These are phyloP conservation scores for Leccinum barrowsii DNA, from an alignment of 768 basidiomycete species.

Conservation along the genomic window DNA sequence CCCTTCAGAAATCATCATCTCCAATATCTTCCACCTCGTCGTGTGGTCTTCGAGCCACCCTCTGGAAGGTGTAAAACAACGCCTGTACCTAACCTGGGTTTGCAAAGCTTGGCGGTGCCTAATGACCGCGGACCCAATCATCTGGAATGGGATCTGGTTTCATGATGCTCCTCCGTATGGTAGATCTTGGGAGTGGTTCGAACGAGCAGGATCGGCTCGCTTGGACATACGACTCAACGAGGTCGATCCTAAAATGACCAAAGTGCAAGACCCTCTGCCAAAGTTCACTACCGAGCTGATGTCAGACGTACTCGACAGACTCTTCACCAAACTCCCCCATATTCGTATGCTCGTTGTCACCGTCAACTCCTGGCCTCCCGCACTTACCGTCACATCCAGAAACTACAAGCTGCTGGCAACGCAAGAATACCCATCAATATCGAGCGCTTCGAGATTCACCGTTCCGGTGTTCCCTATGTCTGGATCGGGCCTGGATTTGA, in stretches of 20 bases:
- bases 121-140: constrained; percentile 44
- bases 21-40: constrained; percentile 58
- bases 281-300: constrained; percentile 43
- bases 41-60: constrained; percentile 48
- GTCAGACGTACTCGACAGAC: constrained; percentile 43
- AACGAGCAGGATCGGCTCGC: constrained; percentile 51
- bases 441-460: constrained; percentile 66
- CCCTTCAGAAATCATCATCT: constrained; percentile 57
- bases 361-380: constrained; percentile 53
- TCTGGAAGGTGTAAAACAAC: constrained; percentile 33
- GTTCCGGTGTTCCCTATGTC: constrained; percentile 44
- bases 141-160: constrained; percentile 70
- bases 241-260: constrained; percentile 18
- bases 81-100: constrained; percentile 54
- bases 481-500: constrained; percentile 44
- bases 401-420: constrained; percentile 38
- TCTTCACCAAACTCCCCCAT: constrained; percentile 50
- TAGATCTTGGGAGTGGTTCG: constrained; percentile 54
- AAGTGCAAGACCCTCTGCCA: constrained; percentile 25
- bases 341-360: constrained; percentile 59
- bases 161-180: constrained; percentile 46
- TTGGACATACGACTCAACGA: constrained; percentile 65
- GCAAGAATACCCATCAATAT: constrained; percentile 40
- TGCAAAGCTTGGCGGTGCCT: constrained; percentile 54
- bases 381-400: constrained; percentile 42